Conservation (phyloP, 768 basidiomycete species). For the Leccinum rimulosum region DNA sequence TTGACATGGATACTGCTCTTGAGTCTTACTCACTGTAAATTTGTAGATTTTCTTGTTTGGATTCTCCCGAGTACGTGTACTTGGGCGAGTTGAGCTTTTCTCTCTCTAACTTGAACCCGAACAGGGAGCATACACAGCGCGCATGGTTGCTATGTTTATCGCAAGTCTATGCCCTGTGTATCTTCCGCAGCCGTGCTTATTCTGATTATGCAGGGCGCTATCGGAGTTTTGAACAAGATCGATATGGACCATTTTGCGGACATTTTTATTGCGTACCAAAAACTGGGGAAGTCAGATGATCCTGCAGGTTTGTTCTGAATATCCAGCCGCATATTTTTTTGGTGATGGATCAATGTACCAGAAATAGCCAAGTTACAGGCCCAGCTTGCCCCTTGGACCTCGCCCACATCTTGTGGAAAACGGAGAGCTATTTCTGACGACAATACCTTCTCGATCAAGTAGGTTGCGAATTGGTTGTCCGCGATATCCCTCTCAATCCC, state of each 20-base stretch:
- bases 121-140: conserved; percentile 73
- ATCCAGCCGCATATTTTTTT: background rate
- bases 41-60: conserved; percentile 72
- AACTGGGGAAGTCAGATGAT: conserved; percentile 54
- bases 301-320: conserved; percentile 36
- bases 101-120: conserved; percentile 5
- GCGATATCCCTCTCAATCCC: conserved; percentile 2
- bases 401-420: conserved; percentile 51
- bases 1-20: background rate
- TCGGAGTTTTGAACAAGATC: conserved; percentile 65
- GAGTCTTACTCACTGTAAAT: conserved; percentile 13
- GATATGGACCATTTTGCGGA: conserved; percentile 72
- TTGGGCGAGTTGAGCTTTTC: background rate
- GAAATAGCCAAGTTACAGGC: conserved; percentile 40
- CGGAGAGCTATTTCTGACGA: conserved; percentile 45
- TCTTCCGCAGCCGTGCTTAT: conserved; percentile 1
- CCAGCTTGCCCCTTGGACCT: conserved; percentile 54
- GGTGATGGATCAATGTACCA: conserved; percentile 13
- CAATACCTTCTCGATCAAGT: conserved; percentile 63
- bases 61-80: conserved; percentile 58
- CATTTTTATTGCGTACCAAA: conserved; percentile 62
- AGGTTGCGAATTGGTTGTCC: conserved; percentile 11
- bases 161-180: background rate
- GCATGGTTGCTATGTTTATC: conserved; percentile 68
- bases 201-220: conserved; percentile 48